phyloP scores from a whole-genome alignment of 2,329 filamentous ascomycete genomes.

The Botrytis deweyae region DNA sequence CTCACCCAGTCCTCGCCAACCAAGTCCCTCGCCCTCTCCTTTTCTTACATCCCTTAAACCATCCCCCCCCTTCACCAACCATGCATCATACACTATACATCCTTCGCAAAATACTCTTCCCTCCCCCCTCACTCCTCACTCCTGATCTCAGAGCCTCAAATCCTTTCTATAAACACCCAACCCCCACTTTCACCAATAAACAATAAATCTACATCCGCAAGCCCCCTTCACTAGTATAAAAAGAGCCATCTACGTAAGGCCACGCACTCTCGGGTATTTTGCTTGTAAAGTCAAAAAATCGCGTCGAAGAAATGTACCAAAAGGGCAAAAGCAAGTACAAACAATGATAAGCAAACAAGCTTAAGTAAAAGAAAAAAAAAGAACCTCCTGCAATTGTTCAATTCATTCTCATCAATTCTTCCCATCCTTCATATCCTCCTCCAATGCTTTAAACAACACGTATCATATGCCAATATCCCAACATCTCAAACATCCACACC shows the following conservation, averaged over 20 bases:
- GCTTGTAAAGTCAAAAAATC: slow-evolving; percentile 12
- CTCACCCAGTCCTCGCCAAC: background rate
- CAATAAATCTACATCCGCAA: background rate
- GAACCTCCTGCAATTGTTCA: background rate
- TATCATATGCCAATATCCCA: slow-evolving; percentile 10
- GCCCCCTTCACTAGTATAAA: background rate
- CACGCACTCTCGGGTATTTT: slow-evolving; percentile 19
- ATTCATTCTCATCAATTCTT: slow-evolving; percentile 14
- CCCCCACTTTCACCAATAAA: background rate
- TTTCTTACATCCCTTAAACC: background rate
- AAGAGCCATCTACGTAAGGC: slow-evolving; percentile 7
- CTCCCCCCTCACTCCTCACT: background rate
- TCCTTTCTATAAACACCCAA: background rate
- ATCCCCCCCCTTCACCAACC: background rate
- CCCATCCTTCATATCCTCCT: background rate
- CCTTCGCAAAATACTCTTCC: background rate
- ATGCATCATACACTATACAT: background rate
- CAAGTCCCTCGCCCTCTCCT: background rate
- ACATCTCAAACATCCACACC: background rate
- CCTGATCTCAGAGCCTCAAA: background rate
- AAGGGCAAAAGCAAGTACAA: background rate
- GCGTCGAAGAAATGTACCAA: slow-evolving; percentile 5
- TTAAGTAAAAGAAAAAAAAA: slow-evolving; percentile 4
- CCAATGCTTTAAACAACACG: background rate
- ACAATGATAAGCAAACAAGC: background rate